Percentiles rank a stretch among this genome's conserved stretches.
Conservation (phyloP, 495 filamentous ascomycete genomes). For the Penicillium silybi region DNA sequence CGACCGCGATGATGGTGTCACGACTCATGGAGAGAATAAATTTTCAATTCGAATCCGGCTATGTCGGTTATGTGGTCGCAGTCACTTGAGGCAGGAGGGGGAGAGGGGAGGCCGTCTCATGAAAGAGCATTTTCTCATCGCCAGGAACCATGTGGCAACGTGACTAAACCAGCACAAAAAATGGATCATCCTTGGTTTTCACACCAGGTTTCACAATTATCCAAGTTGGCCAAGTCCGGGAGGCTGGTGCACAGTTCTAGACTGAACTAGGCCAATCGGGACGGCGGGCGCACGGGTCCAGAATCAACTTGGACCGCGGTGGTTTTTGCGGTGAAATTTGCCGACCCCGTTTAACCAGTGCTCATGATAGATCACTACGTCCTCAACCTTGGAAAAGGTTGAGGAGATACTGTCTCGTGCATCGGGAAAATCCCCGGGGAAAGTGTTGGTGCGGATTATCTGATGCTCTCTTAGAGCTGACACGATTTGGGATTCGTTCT, state of each 20-base stretch:
- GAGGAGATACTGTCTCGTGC: too few species aligned
- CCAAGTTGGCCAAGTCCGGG: neutral
- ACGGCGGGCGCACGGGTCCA: neutral
- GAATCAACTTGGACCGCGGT: neutral
- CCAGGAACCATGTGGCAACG: neutral
- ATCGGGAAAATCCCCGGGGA: too few species aligned
- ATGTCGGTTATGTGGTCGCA: too few species aligned
- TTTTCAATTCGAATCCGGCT: too few species aligned
- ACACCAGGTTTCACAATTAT: neutral
- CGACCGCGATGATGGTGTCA: constrained; percentile 5
- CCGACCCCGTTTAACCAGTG: neutral
- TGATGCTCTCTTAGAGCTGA: too few species aligned
- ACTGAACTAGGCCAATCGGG: neutral
- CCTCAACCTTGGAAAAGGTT: neutral
- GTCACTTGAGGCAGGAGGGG: too few species aligned
- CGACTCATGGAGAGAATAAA: neutral
- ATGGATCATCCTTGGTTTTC: neutral
- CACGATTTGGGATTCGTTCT: too few species aligned
- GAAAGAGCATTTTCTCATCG: neutral
- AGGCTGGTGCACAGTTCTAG: neutral
- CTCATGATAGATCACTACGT: neutral
- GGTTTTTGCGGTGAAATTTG: neutral
- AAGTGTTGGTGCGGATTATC: too few species aligned
- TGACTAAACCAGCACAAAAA: neutral
- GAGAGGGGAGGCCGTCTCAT: too few species aligned